Evolutionary conservation across 768 basidiomycete species (phyloP).

Genomic region (Lactarius hatsudake): DNA sequence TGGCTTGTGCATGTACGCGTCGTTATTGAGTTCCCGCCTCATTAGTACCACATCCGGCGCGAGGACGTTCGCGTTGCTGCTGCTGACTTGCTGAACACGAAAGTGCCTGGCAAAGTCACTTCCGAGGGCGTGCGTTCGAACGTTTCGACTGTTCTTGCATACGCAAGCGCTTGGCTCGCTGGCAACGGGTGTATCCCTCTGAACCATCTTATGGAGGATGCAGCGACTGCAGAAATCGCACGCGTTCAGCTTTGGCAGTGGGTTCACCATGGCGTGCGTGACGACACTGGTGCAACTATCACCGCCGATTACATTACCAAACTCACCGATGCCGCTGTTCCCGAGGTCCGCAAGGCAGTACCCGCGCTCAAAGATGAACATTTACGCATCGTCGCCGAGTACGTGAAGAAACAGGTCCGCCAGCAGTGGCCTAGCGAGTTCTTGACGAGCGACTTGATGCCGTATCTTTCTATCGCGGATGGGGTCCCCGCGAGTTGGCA

Average conservation of each 20-base stretch:
- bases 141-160: conserved; percentile 83
- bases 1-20: conserved; percentile 6
- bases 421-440: conserved; percentile 91
- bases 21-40: not conserved
- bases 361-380: conserved; percentile 67
- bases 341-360: conserved; percentile 59
- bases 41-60: conserved; percentile 85
- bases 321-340: conserved; percentile 65
- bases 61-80: conserved; percentile 89
- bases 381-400: conserved; percentile 69
- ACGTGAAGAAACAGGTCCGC: conserved; percentile 78
- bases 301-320: conserved; percentile 66
- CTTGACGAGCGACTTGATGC: conserved; percentile 93
- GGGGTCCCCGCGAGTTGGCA: conserved; percentile 69
- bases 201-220: conserved; percentile 96
- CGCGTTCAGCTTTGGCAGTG: conserved; percentile 99
- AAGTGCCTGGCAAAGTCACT: conserved; percentile 86
- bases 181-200: conserved; percentile 98
- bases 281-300: conserved; percentile 66
- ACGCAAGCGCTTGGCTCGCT: conserved; percentile 92
- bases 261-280: conserved; percentile 74
- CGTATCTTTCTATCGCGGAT: conserved; percentile 71
- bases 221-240: conserved; percentile 97
- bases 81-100: conserved; percentile 77
- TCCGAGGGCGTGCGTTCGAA: conserved; percentile 84